phyloP scores from a whole-genome alignment of 1,284 basidiomycete genomes.

The Trametes polyzona region DNA sequence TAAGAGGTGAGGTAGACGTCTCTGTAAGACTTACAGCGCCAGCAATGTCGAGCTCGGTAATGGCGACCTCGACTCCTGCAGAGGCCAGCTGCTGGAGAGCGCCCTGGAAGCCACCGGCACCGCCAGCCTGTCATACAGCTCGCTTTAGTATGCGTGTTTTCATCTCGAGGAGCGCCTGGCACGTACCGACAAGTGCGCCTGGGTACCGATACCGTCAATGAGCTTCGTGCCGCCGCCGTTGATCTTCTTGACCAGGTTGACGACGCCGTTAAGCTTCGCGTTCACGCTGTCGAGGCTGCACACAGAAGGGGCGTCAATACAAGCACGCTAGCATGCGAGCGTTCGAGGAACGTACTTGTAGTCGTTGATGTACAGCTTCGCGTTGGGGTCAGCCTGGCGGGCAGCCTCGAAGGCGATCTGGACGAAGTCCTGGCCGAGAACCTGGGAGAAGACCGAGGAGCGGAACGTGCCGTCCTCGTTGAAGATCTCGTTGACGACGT shows the following conservation, averaged over 20 bases:
- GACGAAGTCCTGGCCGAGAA: conserved; percentile 40
- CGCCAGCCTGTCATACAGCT: conserved; percentile 34
- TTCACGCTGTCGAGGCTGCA: conserved; percentile 35
- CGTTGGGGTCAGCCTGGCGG: conserved; percentile 39
- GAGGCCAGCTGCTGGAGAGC: conserved; percentile 41
- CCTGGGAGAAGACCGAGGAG: conserved; percentile 40
- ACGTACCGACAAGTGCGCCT: conserved; percentile 37
- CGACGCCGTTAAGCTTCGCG: conserved; percentile 36
- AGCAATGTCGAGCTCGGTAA: conserved; percentile 43
- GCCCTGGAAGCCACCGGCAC: conserved; percentile 43
- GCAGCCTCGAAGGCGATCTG: conserved; percentile 41
- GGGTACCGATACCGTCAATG: conserved; percentile 43
- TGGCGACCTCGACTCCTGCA: conserved; percentile 49
- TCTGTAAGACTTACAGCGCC: conserved; percentile 24
- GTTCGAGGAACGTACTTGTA: conserved; percentile 33
- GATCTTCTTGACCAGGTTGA: conserved; percentile 38
- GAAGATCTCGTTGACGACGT: conserved; percentile 40
- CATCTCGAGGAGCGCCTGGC: too few species aligned
- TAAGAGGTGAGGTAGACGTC: too few species aligned
- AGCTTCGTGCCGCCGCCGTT: conserved; percentile 33
- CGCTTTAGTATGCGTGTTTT: background rate
- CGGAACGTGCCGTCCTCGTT: conserved; percentile 43
- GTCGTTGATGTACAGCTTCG: conserved; percentile 44
- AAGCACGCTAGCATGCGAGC: background rate
- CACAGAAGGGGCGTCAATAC: background rate